These are phyloP conservation scores for Gossypium arboreum DNA, from an alignment of 345 rosid genomes.

Conservation along the genomic window DNA sequence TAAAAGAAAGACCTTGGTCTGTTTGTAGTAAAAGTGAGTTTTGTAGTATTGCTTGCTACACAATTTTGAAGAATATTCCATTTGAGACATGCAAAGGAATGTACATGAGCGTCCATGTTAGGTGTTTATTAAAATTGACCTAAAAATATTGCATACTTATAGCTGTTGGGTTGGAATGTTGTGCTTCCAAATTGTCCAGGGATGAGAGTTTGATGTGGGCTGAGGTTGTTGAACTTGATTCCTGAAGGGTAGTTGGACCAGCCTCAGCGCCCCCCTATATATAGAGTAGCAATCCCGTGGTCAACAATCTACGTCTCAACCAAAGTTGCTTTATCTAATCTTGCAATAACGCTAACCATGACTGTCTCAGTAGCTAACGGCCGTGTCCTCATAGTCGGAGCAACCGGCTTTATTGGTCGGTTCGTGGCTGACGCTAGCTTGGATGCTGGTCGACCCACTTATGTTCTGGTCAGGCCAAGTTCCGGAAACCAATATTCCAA, in stretches of 20 bases:
- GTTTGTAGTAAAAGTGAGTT: background rate
- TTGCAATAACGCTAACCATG: constrained; percentile 19
- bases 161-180: too few species aligned
- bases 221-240: constrained; percentile 1
- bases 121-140: too few species aligned
- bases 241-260: background rate
- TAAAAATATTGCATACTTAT: too few species aligned
- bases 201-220: background rate
- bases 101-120: too few species aligned
- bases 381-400: constrained; percentile 53
- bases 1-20: background rate
- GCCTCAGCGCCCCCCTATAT: background rate
- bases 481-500: constrained; percentile 13
- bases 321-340: background rate
- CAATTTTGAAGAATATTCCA: background rate
- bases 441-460: constrained; percentile 47
- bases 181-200: background rate
- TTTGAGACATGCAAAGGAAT: background rate
- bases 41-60: background rate
- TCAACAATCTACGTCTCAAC: background rate
- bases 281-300: background rate
- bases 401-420: constrained; percentile 61
- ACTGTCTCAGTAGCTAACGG: constrained; percentile 22
- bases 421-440: constrained; percentile 56
- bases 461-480: constrained; percentile 38